Conservation (phyloP, 2,329 filamentous ascomycete genomes). For the Gaeumannomyces tritici region DNA sequence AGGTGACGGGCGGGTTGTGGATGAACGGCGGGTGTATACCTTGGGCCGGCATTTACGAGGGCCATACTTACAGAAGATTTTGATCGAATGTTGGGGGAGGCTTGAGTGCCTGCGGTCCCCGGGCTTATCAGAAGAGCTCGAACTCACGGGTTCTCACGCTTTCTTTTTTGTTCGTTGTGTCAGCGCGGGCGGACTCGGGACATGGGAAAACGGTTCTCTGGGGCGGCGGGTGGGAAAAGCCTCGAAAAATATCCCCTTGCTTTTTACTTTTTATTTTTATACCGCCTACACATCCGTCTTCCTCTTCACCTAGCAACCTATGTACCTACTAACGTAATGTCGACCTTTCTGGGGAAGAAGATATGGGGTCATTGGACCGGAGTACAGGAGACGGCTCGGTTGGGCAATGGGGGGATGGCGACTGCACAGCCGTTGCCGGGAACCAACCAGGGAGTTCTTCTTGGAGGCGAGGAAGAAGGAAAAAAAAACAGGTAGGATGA, state of each 20-base stretch:
- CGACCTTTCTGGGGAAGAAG: not conserved
- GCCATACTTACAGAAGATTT: not conserved
- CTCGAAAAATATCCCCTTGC: not conserved
- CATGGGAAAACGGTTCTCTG: not conserved
- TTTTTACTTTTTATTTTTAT: not conserved
- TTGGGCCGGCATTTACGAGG: not conserved
- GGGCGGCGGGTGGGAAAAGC: not conserved
- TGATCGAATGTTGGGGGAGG: not conserved
- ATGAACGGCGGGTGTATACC: not conserved
- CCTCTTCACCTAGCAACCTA: not conserved
- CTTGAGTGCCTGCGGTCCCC: not conserved
- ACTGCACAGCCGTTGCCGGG: not conserved
- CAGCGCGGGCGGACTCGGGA: not conserved
- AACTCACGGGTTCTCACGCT: not conserved
- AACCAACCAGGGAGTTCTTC: not conserved
- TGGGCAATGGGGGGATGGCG: too few species aligned
- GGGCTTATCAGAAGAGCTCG: not conserved
- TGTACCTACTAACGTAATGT: not conserved
- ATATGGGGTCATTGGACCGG: too few species aligned
- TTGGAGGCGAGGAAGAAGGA: not conserved
- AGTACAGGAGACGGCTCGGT: too few species aligned
- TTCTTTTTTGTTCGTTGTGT: not conserved
- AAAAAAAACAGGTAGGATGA: too few species aligned
- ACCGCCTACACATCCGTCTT: not conserved
- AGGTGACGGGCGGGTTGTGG: not conserved